phyloP scores from a whole-genome alignment of 306 rosid species.

The Gastrolobium bilobum region DNA sequence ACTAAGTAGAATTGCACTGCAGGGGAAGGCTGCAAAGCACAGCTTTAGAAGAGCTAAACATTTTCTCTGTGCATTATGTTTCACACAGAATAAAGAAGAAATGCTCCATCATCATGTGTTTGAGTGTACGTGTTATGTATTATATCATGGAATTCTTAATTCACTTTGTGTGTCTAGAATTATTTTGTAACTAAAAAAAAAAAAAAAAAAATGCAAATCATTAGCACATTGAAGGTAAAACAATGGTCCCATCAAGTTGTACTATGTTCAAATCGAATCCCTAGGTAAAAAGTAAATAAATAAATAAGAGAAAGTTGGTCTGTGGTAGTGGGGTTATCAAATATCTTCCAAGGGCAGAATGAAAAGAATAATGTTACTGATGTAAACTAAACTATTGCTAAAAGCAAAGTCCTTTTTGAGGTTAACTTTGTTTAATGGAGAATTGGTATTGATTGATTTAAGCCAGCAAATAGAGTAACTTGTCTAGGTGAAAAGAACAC shows the following conservation, averaged over 20 bases:
- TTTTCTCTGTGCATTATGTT: slow-evolving; percentile 41
- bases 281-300: slow-evolving; percentile 30
- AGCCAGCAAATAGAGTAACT: slow-evolving; percentile 21
- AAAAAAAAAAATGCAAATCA: slow-evolving; percentile 35
- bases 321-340: slow-evolving; percentile 42
- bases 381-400: slow-evolving; percentile 24
- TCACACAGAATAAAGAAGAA: slow-evolving; percentile 1
- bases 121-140: slow-evolving; percentile 2
- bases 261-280: slow-evolving; percentile 52
- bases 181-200: neutral
- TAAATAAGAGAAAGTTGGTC: slow-evolving; percentile 25
- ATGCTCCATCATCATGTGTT: slow-evolving; percentile 34
- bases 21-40: slow-evolving; percentile 50
- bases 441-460: slow-evolving; percentile 30
- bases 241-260: slow-evolving; percentile 43
- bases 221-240: slow-evolving; percentile 44
- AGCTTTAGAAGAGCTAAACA: slow-evolving; percentile 44
- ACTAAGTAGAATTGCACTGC: slow-evolving; percentile 30
- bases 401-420: slow-evolving; percentile 44
- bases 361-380: slow-evolving; percentile 36
- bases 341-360: slow-evolving; percentile 44
- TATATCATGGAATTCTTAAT: slow-evolving; percentile 3
- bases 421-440: slow-evolving; percentile 17
- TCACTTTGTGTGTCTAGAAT: slow-evolving; percentile 31
- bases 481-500: slow-evolving; percentile 39